Conservation (phyloP, 805 yeast genomes). For the Soucietia sequanensis region DNA sequence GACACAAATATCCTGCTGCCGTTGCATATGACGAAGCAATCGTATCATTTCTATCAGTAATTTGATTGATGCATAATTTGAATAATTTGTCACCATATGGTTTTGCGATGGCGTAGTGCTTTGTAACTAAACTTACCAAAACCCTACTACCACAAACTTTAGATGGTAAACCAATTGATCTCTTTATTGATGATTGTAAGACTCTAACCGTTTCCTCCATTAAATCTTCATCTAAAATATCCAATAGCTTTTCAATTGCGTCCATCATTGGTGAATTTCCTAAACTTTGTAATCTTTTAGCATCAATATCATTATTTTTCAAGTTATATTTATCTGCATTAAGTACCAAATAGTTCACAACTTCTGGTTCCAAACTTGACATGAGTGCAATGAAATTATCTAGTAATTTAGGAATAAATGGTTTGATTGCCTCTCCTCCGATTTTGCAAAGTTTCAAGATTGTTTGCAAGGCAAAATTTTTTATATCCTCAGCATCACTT, state of each 20-base stretch:
- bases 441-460: constrained; percentile 68
- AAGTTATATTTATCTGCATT: constrained; percentile 88
- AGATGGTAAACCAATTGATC: constrained; percentile 86
- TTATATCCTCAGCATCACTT: constrained; percentile 84
- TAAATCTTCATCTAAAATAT: constrained; percentile 48
- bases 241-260: constrained; percentile 71
- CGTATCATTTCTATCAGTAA: constrained; percentile 69
- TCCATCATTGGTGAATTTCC: constrained; percentile 88
- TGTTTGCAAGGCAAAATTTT: constrained; percentile 70
- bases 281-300: constrained; percentile 68
- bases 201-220: constrained; percentile 49
- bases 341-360: constrained; percentile 76
- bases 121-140: constrained; percentile 59
- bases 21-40: constrained; percentile 74
- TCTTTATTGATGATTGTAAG: constrained; percentile 56
- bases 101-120: constrained; percentile 45
- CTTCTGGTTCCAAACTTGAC: constrained; percentile 90
- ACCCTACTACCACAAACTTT: constrained; percentile 82
- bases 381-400: constrained; percentile 68
- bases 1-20: constrained; percentile 75
- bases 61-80: constrained; percentile 53
- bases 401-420: constrained; percentile 67
- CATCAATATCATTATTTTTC: constrained; percentile 69
- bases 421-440: constrained; percentile 57
- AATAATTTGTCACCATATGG: constrained; percentile 65